Base-by-base conservation (phyloP, 164 flowering plant genomes). In the Brasenia schreberi region DNA sequence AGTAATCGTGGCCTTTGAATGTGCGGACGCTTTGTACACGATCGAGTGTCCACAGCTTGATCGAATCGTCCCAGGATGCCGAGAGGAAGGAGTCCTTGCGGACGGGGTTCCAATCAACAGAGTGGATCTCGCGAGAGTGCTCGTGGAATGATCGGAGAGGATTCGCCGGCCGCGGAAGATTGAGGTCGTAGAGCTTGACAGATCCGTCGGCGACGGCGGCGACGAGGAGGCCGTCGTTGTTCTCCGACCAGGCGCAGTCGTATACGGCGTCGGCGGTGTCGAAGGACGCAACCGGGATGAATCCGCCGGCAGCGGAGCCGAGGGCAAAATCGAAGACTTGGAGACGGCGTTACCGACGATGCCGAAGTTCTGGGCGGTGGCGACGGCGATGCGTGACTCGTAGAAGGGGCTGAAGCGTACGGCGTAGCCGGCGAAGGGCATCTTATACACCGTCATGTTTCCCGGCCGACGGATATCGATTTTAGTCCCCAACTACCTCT, bases 341-440 rank as follows among this genome's bases (percentile, higher is more conserved):
- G 71, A 89, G 16, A 19, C 93, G 90, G 72, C 99, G 75, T 89
- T 94, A 58, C 97, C 99, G 65, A 94, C 86, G 81, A 94, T 94
- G 69, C 99, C 99, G 80, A 90, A 94, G 82, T 94, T 94, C 68
- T 94, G 97, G 63, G 97, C 67, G 67, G 99, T 89, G 73, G 89
- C 99, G 65, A 94, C 96, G 72, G 97, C 99, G 43, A 94, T 72
- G 42, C 92, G 88, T 74, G 78, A 73, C 71, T 94, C 99, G 80
- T 79, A 85, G 80, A 89, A 94, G 19, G 99, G 99, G 74, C 96
- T 88, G 84, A 94, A 94, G 69, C 85, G 86, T 7, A 94, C 99
- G 71, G 96, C 76, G 85, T 89, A 94, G 75, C 99, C 96, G 63
- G 87, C 84, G 80, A 91, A 94, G 2, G 96, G 90, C 58, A 88